Evolutionary conservation across 192 early-diverging fungal species (phyloP), one percentile per base, ranked within the genome.

Genomic region (Coemansia guatemalensis): DNA sequence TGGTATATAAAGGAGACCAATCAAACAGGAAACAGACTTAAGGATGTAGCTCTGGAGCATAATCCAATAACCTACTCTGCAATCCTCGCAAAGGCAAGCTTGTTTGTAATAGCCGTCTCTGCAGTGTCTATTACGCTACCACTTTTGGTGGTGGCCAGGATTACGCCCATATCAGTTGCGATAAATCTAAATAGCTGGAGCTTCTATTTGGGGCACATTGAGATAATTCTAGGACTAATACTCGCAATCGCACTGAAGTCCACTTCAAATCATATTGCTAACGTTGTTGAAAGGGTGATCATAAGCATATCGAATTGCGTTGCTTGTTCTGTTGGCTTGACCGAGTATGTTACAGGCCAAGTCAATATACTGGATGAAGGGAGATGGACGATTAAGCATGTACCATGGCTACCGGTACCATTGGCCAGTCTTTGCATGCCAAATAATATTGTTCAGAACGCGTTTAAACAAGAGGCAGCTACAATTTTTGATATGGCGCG

Each of bases 281-380:
- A 44, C 17, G 39, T 17, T 3, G 2, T 44, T 17, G 17, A 44
- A 0, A 24, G 0, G 20, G 17, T 63, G 17, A 29, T 63, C 11
- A 53, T 17, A 0, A 25, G n/a, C 5, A 25, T 44, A 12, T 63
- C 52, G 1, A 27, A 6, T 25, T 27, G 18, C 18, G 22, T 30
- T 54, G 51, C 61, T 11, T 41, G 22, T 9, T 39, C 22, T 14
- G 17, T 64, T 22, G 12, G 62, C 18, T 21, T 64, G 14, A 64
- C 62, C 21, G 53, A 64, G 29, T 56, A 64, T 26, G 53, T 64
- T 23, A 64, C 62, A 9, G 62, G 62, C 4, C 14, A 32, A 22
- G 11, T 21, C 8, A 49, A 8, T 22, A 56, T 64, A 30, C 18
- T 55, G 5, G 62, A 64, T 11, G 62, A 64, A 17, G 62, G 62